Base-by-base conservation (phyloP, 129 eudicot species). In the Kitagawia praeruptora region DNA sequence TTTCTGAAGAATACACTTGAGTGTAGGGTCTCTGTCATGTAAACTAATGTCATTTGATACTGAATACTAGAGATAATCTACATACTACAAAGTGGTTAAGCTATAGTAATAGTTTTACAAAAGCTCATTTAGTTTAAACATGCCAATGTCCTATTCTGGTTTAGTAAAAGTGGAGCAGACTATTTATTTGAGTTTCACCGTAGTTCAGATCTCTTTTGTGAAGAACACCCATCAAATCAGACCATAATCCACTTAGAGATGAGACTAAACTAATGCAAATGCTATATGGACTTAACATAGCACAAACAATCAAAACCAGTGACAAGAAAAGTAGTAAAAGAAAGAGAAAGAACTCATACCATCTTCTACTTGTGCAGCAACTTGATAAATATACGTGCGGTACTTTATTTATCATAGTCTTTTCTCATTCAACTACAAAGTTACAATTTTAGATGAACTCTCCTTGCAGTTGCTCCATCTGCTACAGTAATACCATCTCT, bases 281-380 rank as follows among this genome's bases (percentile, higher is more conserved):
- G 38, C 27, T 37, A 25, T 28, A 25, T 12, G 37, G 31, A 46
- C 6, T 23, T 31, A 1, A 56, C 34, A 63, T 5, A 71, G 8
- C 16, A 21, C n/a, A 40, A 25, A n/a, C 3, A 58, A 58, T 58
- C 5, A 58, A 4, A 21, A n/a, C 3, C 25, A n/a, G 7, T 23
- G 67, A 9, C 5, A 61, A 61, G 19, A 6, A 25, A 73, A 71
- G 77, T 23, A 51, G 16, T 45, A 81, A 49, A 42, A 51, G 64
- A 54, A 80, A 54, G 21, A 18, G 58, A 51, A 79, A 75, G 28
- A 74, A 69, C 16, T 4, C 77, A 23, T 80, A 87, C 91, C 91
- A 78, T 87, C 91, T 84, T 84, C 86, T 54, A 81, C 78, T 23
- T 31, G 78, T 10, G 71, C 79, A 76, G 83, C 79, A 82, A 82